Base-by-base conservation (phyloP, 1,284 basidiomycete species). In the Cryptococcus sp. region DNA sequence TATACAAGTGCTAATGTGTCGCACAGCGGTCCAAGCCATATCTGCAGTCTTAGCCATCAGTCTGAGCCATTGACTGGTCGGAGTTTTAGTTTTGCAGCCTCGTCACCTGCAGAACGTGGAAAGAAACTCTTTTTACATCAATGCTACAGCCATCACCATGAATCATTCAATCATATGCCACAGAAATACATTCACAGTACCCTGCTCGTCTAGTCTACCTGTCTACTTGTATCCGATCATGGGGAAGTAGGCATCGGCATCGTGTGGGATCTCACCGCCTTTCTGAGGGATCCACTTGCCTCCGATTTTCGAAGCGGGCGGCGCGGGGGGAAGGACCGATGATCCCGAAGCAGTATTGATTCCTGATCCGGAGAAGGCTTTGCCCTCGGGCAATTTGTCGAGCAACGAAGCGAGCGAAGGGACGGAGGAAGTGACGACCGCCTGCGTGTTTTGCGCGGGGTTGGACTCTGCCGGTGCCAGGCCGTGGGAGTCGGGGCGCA, bases 221-320 rank as follows among this genome's bases (percentile, higher is more conserved):
- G 30, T 65, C 66, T 86, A 93, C 75, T 86, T 88, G 81, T 89
- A 88, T 60, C 91, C 77, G 49, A 82, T 74, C 90, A 93, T 92
- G 7, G 91, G 90, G 82, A 89, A 93, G 78, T 93, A 93, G 13
- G 88, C 81, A 69, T 86, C 72, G 40, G 86, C 85, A 60, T 87
- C 86, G 70, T 89, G 89, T 20, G 91, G 91, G 25, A 90, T 86
- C 68, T 88, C 84, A 2, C 83, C 84, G 1, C 86, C 84, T 30
- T 79, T 77, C 72, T 85, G 79, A 11, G 90, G 87, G 38, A 80
- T 79, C 91, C 91, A 94, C 78, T 85, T 86, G 79, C 60, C 66
- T 30, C 61, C 65, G 5, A 62, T 38, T 42, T 83, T 82, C 13
- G 30, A 23, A 27, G 79, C 83, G 11, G 89, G 85, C 23, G 88